Evolutionary conservation across 169 alveolate genomes (phyloP), one percentile per base, ranked within the genome.

Genomic region (Plasmodium cynomolgi): DNA sequence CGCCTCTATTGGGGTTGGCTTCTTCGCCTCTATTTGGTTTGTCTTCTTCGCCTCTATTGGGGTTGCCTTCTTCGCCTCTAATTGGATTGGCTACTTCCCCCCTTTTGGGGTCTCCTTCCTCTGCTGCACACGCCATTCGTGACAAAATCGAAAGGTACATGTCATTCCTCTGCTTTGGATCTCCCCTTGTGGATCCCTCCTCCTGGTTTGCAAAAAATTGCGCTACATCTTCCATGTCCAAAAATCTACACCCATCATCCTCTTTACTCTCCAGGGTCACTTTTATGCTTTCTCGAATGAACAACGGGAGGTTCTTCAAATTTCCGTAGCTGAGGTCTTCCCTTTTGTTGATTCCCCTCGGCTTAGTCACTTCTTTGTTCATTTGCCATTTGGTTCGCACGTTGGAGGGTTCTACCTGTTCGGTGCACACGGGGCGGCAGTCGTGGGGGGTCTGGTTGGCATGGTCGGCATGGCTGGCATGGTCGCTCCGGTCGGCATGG

Each of bases 261-360:
- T 74, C 62, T 47, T 90, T 56, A 29, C 15, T 23, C 33, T 90
- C 94, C 47, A 90, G 83, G 26, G 82, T 90, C 5, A 37, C 56
- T 31, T 79, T 29, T 34, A 90, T 31, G 33, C 80, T 58, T 33
- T 90, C 84, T 26, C 72, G 91, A 13, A 90, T 90, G 74, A 80
- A 90, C 20, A 23, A 20, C 13, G 94, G 94, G 71, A 90, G 73
- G 23, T 39, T 90, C 15, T 62, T 41, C 54, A 90, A 79, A 41
- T 90, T 90, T 58, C 34, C 34, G 73, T 90, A 79, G 34, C 47
- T 79, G 15, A 90, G 29, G 3, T 90, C 84, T 20, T 80, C 37
- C n/a, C 71, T 56, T 86, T 34, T 56, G 4, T 13, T 41, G 34
- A 9, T 7, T 68, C 37, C 77, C 77, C 77, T 68, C 8, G 77